These are phyloP conservation scores for Colletotrichum zoysiae DNA, from an alignment of 2,329 filamentous ascomycete genomes.

Conservation along the genomic window DNA sequence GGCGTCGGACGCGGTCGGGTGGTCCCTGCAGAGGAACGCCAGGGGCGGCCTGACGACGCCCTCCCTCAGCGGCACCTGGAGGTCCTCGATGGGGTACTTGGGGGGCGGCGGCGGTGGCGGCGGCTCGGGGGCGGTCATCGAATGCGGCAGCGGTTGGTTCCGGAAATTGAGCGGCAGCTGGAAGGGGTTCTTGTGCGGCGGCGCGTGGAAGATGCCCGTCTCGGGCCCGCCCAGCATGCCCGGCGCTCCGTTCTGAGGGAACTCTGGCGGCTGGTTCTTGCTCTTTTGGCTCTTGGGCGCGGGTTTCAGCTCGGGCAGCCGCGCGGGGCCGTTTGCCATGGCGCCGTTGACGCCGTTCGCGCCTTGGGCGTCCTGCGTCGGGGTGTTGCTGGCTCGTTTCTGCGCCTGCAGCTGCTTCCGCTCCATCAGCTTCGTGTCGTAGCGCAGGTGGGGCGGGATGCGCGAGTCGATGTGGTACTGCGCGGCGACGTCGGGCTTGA, in stretches of 20 bases:
- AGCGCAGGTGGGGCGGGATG: conserved; percentile 83
- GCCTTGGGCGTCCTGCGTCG: conserved; percentile 41
- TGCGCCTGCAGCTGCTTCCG: conserved; percentile 79
- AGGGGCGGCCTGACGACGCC: conserved; percentile 78
- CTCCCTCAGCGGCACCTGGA: conserved; percentile 80
- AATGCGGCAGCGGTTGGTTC: conserved; percentile 58
- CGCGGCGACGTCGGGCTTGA: conserved; percentile 86
- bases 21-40: conserved; percentile 80
- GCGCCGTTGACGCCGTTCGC: conserved; percentile 56
- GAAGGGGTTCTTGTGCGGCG: conserved; percentile 61
- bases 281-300: conserved; percentile 77
- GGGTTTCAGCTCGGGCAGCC: conserved; percentile 80
- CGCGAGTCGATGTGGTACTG: conserved; percentile 89
- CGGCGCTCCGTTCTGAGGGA: conserved; percentile 58
- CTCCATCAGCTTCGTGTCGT: conserved; percentile 83
- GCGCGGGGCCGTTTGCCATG: conserved; percentile 59
- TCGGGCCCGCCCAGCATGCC: conserved; percentile 45
- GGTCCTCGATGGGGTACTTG: conserved; percentile 96
- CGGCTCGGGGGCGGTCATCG: conserved; percentile 55
- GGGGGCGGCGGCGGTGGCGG: conserved; percentile 80
- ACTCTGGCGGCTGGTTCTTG: conserved; percentile 59
- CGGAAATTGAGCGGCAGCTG: conserved; percentile 60
- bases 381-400: conserved; percentile 66
- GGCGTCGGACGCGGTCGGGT: conserved; percentile 61
- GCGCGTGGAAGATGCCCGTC: conserved; percentile 55